Evolutionary conservation across 352 stramenopile genomes (phyloP).

Genomic region (Peronosclerospora sorghi): DNA sequence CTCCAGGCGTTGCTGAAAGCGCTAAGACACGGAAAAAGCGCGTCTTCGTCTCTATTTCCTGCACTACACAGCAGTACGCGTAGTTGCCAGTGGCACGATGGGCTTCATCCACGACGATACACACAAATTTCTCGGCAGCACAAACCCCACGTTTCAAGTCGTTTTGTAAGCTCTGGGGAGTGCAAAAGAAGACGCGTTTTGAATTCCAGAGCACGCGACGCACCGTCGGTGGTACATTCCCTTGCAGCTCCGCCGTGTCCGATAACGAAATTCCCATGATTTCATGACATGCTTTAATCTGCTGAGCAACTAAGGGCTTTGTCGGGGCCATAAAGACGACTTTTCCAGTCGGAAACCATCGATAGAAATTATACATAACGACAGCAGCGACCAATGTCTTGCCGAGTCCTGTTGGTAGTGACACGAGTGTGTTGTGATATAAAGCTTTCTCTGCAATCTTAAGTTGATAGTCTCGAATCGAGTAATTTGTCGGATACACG

Average conservation of each 20-base stretch:
- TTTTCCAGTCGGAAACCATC: conserved; percentile 92
- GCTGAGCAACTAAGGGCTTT: conserved; percentile 95
- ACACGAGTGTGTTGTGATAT: conserved; percentile 96
- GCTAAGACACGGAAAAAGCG: conserved; percentile 90
- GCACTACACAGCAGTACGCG: too few relatives aligned
- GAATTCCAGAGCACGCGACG: conserved; percentile 85
- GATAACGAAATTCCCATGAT: conserved; percentile 90
- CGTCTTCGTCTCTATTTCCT: too few relatives aligned
- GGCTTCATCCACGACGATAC: too few relatives aligned
- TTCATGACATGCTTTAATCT: conserved; percentile 93
- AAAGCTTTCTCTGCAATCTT: conserved; percentile 89
- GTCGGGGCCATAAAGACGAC: conserved; percentile 98
- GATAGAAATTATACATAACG: conserved; percentile 99
- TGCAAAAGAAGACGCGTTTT: conserved; percentile 96
- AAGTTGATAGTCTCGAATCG: conserved; percentile 91
- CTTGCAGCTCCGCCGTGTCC: conserved; percentile 79
- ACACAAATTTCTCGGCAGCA: too few relatives aligned
- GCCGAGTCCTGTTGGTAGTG: conserved; percentile 96
- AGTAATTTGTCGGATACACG: conserved; percentile 87
- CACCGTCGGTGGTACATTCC: conserved; percentile 52
- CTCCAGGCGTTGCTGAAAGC: conserved; percentile 94
- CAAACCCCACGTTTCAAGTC: too few relatives aligned
- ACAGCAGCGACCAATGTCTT: conserved; percentile 99
- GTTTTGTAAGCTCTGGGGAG: too few relatives aligned
- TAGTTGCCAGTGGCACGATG: too few relatives aligned